Percentiles rank a stretch among this genome's conserved stretches.
Conservation (phyloP, 805 yeast genomes). For the Saccharomyces paradoxus region DNA sequence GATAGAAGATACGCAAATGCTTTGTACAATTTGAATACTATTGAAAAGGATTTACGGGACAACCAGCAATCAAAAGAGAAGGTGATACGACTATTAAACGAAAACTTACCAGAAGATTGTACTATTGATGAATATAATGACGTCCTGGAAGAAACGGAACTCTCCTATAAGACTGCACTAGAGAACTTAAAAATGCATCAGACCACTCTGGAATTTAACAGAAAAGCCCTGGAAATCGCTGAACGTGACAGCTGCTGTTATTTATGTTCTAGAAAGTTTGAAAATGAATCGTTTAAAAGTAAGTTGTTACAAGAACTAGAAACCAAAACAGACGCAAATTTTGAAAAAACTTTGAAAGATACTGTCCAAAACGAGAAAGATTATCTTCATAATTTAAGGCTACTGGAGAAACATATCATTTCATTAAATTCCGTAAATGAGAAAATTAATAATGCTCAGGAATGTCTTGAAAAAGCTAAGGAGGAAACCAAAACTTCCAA, state of each 20-base stretch:
- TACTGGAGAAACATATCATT: constrained; percentile 19
- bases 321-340: constrained; percentile 26
- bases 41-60: constrained; percentile 8
- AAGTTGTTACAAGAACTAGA: constrained; percentile 25
- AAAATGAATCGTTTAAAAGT: constrained; percentile 26
- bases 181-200: constrained; percentile 61
- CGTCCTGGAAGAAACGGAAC: constrained; percentile 48
- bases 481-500: constrained; percentile 10
- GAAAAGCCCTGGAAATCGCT: constrained; percentile 60
- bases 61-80: constrained; percentile 6
- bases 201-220: constrained; percentile 62
- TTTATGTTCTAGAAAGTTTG: constrained; percentile 64
- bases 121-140: constrained; percentile 44
- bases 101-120: constrained; percentile 33
- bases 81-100: constrained; percentile 17
- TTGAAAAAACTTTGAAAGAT: constrained; percentile 28
- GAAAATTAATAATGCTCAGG: constrained; percentile 3
- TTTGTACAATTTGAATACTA: constrained; percentile 5
- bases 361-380: constrained; percentile 30
- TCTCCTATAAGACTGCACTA: constrained; percentile 49
- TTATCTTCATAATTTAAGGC: constrained; percentile 19
- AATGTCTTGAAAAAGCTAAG: constrained; percentile 3
- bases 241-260: constrained; percentile 51
- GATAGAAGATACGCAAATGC: constrained; percentile 15
- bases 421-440: constrained; percentile 6